Base-by-base conservation (phyloP, 176 grass and related monocot species). In the Hsuehochloa calcarea region DNA sequence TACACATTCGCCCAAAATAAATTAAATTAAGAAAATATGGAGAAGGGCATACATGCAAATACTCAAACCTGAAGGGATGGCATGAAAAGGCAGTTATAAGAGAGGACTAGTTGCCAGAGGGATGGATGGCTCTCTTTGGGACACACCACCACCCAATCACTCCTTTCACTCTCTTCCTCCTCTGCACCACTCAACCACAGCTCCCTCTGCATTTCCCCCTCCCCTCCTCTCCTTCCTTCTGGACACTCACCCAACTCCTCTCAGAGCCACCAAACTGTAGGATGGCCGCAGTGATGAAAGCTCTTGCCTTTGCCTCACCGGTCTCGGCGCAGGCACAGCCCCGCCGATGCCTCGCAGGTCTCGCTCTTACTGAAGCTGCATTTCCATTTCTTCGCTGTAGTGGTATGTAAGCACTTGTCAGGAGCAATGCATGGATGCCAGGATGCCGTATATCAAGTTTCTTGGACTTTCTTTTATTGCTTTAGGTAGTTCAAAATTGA, bases 91-190 rank as follows among this genome's bases (percentile, higher is more conserved):
- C 9, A 41, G 13, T 72, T 20, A 23, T 43, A 80, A 54, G 34
- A 54, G 43, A 54, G 35, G 41, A 65, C 55, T 20, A 25, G 58
- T 19, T 41, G 69, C 52, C 23, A 14, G 72, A 40, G 5, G 26
- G 71, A 91, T 86, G 79, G 84, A 81, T 91, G 94, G 90, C 79
- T 87, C 31, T 73, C 54, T 70, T 87, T 80, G 54, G 20, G 55
- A 92, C 92, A 92, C 87, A 70, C 76, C 84, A 79, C 70, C 69
- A 90, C 85, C 82, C 50, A 78, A 90, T 90, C 92, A 59, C 84
- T 45, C 85, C 78, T 65, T 65, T 73, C 81, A 27, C 64, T 60
- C 23, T 19, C 66, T 16, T 63, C 39, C 31, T 22, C 16, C 25
- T 80, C 22, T 92, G 85, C 86, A 81, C 90, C 89, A 89, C 88